Evolutionary conservation across 1,139 yeast species (phyloP).

Genomic region (Candida albicans): DNA sequence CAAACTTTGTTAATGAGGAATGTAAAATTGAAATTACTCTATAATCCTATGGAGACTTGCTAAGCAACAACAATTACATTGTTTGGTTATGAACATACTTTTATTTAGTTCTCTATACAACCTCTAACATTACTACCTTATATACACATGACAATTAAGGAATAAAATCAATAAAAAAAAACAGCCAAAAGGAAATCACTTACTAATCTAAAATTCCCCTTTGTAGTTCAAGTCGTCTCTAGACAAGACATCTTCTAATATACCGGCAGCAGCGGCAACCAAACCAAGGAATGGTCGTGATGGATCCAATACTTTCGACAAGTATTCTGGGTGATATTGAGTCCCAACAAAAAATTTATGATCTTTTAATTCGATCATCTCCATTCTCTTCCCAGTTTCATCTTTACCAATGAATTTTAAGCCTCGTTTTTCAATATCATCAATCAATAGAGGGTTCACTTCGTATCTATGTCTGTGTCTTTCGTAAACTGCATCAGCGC

Average conservation of each 20-base stretch:
- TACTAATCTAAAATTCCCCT: slow-evolving; percentile 43
- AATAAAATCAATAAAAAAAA: no score
- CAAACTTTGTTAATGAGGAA: no score
- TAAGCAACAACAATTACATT: no score
- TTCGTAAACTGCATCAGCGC: slow-evolving; percentile 68
- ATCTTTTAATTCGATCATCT: slow-evolving; percentile 73
- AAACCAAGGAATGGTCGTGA: slow-evolving; percentile 95
- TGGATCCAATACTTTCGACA: slow-evolving; percentile 94
- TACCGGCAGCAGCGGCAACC: slow-evolving; percentile 89
- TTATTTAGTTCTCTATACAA: no score
- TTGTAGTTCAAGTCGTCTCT: slow-evolving; percentile 45
- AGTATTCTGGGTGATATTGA: slow-evolving; percentile 97
- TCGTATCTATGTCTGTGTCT: slow-evolving; percentile 99
- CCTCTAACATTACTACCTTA: no score
- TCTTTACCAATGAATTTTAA: slow-evolving; percentile 91
- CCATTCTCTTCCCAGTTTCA: slow-evolving; percentile 90
- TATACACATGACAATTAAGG: no score
- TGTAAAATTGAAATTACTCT: no score
- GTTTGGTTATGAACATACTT: no score
- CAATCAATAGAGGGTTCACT: slow-evolving; percentile 82
- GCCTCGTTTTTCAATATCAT: slow-evolving; percentile 71
- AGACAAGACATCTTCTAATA: slow-evolving; percentile 59
- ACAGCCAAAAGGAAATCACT: no score
- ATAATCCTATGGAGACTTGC: no score
- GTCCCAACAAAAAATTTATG: slow-evolving; percentile 95